A percentile compares a stretch with the other conserved stretches of the same genome.
Conservation (phyloP, 2,329 filamentous ascomycete genomes). For the Aspergillus amoenus region DNA sequence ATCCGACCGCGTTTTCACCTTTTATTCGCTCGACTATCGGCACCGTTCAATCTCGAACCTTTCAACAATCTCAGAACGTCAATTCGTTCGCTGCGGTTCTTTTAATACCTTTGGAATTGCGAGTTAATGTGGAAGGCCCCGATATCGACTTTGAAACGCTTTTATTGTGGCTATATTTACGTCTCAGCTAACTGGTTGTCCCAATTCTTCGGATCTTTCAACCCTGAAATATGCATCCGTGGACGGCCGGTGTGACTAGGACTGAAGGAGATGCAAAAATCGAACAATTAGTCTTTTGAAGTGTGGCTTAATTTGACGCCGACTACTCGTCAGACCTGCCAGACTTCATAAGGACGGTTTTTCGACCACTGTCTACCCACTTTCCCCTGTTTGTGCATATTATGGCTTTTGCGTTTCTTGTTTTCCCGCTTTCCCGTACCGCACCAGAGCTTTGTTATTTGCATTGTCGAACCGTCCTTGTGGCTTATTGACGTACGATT, state of each 20-base stretch:
- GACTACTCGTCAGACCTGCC: conserved; percentile 21
- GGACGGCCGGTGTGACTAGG: conserved; percentile 24
- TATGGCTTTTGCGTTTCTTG: conserved; percentile 13
- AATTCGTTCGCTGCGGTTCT: conserved; percentile 4
- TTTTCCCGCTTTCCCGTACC: conserved; percentile 12
- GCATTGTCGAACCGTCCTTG: conserved; percentile 18
- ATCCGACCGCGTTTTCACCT: conserved; percentile 24
- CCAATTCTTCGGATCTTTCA: conserved; percentile 17
- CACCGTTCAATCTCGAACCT: conserved; percentile 8
- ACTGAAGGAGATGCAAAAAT: conserved; percentile 35
- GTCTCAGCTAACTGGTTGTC: conserved; percentile 27
- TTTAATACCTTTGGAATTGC: conserved; percentile 8
- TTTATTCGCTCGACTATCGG: conserved; percentile 19
- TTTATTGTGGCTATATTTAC: conserved; percentile 35
- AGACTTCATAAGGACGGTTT: conserved; percentile 18
- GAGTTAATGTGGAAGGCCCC: conserved; percentile 19
- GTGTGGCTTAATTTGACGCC: conserved; percentile 20
- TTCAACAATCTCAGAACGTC: not conserved
- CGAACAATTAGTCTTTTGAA: conserved; percentile 25
- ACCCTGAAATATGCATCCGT: conserved; percentile 11
- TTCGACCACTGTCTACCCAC: conserved; percentile 13
- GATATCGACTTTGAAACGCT: conserved; percentile 31
- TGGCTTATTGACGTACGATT: conserved; percentile 28
- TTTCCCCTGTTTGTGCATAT: conserved; percentile 13
- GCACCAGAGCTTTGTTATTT: conserved; percentile 9